Base-by-base conservation (phyloP, 768 basidiomycete genomes). In the Pisolithus sp. region DNA sequence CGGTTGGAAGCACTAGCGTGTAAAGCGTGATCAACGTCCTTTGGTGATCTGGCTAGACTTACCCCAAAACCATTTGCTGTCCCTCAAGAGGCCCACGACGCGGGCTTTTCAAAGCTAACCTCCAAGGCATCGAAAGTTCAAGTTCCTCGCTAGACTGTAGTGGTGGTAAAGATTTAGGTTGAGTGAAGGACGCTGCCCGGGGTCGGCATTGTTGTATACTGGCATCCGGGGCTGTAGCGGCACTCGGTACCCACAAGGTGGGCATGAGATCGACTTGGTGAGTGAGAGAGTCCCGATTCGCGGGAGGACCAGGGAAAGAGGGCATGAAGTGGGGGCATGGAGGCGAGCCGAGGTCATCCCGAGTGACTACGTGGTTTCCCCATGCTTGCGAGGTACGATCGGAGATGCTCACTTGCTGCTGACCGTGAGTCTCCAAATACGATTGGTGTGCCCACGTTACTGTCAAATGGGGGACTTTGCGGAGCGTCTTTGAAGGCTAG, bases 381-480 rank as follows among this genome's bases (percentile, higher is more conserved):
- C 63, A 67, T 46, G 52, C 51, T 47, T 57, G 50, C 31, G 52
- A 49, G 30, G 34, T 53, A 34, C 10, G 51, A 15, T 21, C 30
- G 47, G 46, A 56, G 34, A 15, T 28, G 26, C 34, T 44, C 38
- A 61, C 52, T 26, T 41, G 20, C 30, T 55, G 64, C 0, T 55
- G 55, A 26, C 64, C 61, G 31, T 54, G 55, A 26, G 49, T 34
- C n/a, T 51, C 6, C 21, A 43, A 54, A 36, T 55, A 50, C 44
- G 74, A 77, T 52, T 84, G 83, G 64, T 90, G 88, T 17, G 87
- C 85, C 88, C 89, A 90, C 21, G 86, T 86, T 7, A 87, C 83
- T 2, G 78, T 82, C 10, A 91, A 64, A 63, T 87, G 83, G 40
- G 87, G 82, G 17, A 89, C 72, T 52, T 76, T 73, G 52, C 83